These are phyloP conservation scores for Lobosporangium transversale DNA, from an alignment of 192 early-diverging fungal species.

Conservation along the genomic window DNA sequence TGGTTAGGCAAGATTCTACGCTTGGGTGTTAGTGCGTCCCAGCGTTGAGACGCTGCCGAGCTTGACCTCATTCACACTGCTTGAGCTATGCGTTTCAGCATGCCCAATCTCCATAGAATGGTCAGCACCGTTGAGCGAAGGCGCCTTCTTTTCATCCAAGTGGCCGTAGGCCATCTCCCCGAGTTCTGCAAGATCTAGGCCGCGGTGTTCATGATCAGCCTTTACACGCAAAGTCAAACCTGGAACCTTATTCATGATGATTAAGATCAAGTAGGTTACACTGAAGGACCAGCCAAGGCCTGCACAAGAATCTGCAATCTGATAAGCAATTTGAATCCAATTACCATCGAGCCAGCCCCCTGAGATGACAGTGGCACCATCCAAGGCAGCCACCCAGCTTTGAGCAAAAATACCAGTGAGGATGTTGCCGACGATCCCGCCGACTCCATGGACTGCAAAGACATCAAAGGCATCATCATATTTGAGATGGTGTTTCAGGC, in stretches of 20 bases:
- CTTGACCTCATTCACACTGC: slow-evolving; percentile 34
- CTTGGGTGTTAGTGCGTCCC: too few relatives aligned
- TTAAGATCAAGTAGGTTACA: slow-evolving; percentile 77
- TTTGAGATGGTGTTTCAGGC: slow-evolving; percentile 84
- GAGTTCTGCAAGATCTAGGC: slow-evolving; percentile 85
- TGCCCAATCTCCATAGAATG: slow-evolving; percentile 45
- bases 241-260: slow-evolving; percentile 82
- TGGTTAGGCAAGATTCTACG: too few relatives aligned
- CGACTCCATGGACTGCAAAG: slow-evolving; percentile 89
- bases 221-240: slow-evolving; percentile 81
- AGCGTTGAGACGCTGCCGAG: slow-evolving; percentile 35
- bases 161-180: slow-evolving; percentile 75
- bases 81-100: slow-evolving; percentile 13
- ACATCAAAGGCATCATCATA: slow-evolving; percentile 96
- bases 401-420: slow-evolving; percentile 94
- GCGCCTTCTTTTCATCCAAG: slow-evolving; percentile 49
- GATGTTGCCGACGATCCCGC: slow-evolving; percentile 84
- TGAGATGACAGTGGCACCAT: slow-evolving; percentile 67
- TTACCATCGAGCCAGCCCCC: slow-evolving; percentile 70
- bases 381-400: slow-evolving; percentile 74
- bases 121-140: slow-evolving; percentile 30
- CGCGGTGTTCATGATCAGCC: slow-evolving; percentile 71
- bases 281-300: slow-evolving; percentile 80
- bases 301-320: slow-evolving; percentile 79
- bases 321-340: slow-evolving; percentile 84